Conservation (phyloP, 1,284 basidiomycete genomes). For the Phlebopus sp. region DNA sequence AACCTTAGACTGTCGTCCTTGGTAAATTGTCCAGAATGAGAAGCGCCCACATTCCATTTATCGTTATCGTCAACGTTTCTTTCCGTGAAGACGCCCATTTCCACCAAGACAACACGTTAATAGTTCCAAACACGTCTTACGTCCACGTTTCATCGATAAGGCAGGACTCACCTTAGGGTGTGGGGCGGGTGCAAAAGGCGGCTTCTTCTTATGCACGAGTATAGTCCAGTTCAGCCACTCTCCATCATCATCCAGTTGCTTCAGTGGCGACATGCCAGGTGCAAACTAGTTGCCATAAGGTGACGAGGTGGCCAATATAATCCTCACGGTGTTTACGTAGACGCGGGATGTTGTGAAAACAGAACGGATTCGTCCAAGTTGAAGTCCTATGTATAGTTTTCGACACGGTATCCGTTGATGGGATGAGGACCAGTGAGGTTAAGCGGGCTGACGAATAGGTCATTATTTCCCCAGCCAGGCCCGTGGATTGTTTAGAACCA, state of each 20-base stretch:
- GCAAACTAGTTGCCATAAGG: background rate
- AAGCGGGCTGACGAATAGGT: background rate
- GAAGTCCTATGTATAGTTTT: conserved; percentile 3
- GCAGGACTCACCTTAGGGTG: background rate
- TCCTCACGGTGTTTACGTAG: conserved; percentile 11
- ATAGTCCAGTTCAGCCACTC: conserved; percentile 2
- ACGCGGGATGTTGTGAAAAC: conserved; percentile 1
- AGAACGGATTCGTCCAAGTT: background rate
- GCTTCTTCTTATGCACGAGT: background rate
- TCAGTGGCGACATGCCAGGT: background rate
- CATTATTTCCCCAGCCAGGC: background rate
- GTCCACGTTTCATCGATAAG: conserved; percentile 10
- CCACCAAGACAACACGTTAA: background rate
- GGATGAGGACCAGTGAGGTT: no score
- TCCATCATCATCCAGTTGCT: background rate
- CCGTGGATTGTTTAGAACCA: background rate
- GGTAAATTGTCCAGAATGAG: conserved; percentile 20
- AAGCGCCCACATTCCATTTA: conserved; percentile 8
- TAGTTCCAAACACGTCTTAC: conserved; percentile 1
- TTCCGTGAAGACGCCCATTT: background rate
- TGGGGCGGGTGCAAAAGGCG: conserved; percentile 1
- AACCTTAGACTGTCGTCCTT: conserved; percentile 10
- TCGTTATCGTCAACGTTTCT: no score
- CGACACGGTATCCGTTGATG: conserved; percentile 1
- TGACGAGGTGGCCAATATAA: background rate